Base-by-base conservation (phyloP, 129 eudicot species). In the Escallonia herrerae region DNA sequence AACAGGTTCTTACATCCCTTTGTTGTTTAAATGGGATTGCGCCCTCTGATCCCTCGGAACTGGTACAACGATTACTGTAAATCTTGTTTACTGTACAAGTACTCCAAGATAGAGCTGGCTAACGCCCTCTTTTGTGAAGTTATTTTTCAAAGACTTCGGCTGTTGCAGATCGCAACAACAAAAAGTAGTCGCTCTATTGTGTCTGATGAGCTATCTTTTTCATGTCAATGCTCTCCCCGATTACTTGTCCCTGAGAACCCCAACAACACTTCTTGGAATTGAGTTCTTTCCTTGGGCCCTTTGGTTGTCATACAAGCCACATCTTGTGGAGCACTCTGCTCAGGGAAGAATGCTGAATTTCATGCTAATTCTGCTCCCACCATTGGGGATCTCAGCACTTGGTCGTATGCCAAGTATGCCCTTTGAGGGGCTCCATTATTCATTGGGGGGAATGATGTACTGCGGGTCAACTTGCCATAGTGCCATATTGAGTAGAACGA, bases 251-350 rank as follows among this genome's bases (percentile, higher is more conserved):
- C 15, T 38, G 3, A 43, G 44, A 43, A 50, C 53, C 48, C 53
- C 75, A 40, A 33, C 3, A 55, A 59, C 65, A 39, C 40, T 46
- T 33, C 57, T 68, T 67, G 57, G 33, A n/a, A n/a, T 74, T 4
- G 79, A 66, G 56, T 74, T n/a, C 56, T 74, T 2, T 67, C 73
- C 45, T 52, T 74, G 42, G 79, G 79, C 15, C 33, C 63, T n/a
- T 44, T 60, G 66, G 58, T 73, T 57, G 72, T 42, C 47, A 2
- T 50, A 58, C 15, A 10, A 61, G 53, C 40, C 65, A 51, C 56
- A 49, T 10, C 15, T 58, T 37, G 9, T 50, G 60, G 56, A 58
- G 65, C 37, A 66, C 12, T 39, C 59, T 65, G 50, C 42, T n/a
- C 40, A 40, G 43, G 14, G 22, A 54, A 40, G 45, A 46, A 55